A percentile compares a stretch with the other conserved stretches of the same genome.
Evolutionary conservation across 140 eudicot genomes (phyloP).

Genomic region (Flaveria floridana): DNA sequence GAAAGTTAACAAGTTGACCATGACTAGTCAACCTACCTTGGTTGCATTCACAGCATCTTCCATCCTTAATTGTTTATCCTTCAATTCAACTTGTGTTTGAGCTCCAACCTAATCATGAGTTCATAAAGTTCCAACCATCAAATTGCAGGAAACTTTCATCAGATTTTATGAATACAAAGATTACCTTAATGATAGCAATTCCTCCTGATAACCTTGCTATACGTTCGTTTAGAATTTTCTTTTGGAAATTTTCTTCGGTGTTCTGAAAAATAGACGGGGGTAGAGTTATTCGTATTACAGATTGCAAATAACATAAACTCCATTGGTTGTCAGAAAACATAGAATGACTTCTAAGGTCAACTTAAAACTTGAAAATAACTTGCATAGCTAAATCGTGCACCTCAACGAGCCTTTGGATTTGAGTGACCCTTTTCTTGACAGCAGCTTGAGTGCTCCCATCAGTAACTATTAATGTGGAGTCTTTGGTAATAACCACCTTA

Average conservation of each 20-base stretch:
- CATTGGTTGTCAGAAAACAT: not conserved
- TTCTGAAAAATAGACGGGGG: slow-evolving; percentile 41
- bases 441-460: slow-evolving; percentile 77
- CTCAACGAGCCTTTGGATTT: slow-evolving; percentile 72
- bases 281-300: no score
- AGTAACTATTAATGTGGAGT: slow-evolving; percentile 74
- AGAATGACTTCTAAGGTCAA: slow-evolving; percentile 1
- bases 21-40: slow-evolving; percentile 48
- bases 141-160: no score
- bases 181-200: slow-evolving; percentile 79
- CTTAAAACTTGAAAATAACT: not conserved
- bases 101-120: slow-evolving; percentile 70
- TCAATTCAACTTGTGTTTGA: slow-evolving; percentile 78
- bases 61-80: slow-evolving; percentile 81
- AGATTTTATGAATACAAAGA: no score
- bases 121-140: not conserved
- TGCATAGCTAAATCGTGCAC: slow-evolving; percentile 29
- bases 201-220: slow-evolving; percentile 82
- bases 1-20: slow-evolving; percentile 22
- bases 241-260: slow-evolving; percentile 59
- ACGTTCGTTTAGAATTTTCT: slow-evolving; percentile 73
- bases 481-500: slow-evolving; percentile 73
- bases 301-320: no score
- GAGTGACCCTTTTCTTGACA: slow-evolving; percentile 62
- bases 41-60: slow-evolving; percentile 98